Evolutionary conservation across 1,284 basidiomycete species (phyloP), one percentile per base, ranked within the genome.

Genomic region (Phylloporus sp.): DNA sequence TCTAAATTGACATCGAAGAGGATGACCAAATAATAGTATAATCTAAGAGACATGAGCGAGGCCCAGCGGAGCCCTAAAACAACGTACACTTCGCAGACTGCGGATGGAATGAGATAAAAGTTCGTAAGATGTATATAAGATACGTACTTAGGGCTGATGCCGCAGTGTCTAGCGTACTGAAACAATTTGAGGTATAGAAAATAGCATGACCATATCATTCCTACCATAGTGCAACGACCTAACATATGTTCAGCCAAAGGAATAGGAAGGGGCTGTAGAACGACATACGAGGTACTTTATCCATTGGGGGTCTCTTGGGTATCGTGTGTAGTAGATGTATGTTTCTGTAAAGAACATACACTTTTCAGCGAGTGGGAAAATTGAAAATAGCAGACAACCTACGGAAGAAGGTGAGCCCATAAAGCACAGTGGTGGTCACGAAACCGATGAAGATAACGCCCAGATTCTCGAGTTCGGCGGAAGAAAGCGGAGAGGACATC

Each of bases 401-500:
- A 83, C 83, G 83, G 74, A 83, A 83, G 73, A 84, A 83, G 20
- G 82, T 82, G 62, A 83, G 74, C 17, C 82, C 82, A 62, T 84
- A 84, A 39, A 83, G 74, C 6, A 80, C 74, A 15, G 77, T 80
- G 8, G 82, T 72, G 29, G 76, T 72, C 47, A 82, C 77, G 68
- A 83, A 84, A 23, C 81, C 82, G 37, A 80, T 58, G 65, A 83
- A 80, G 32, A 84, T 71, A 20, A 80, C 75, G 47, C 78, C 75
- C 55, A 84, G 74, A 14, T 82, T 84, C 65, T 75, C 71, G 11
- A 70, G 25, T 65, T 79, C 77, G 35, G 65, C 23, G 32, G 78
- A 74, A 0, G 75, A 70, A 23, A 37, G n/a, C 19, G 62, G 15
- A 23, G 69, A 19, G 1, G 57, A 73, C 76, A 79, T 80, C 0